Percentiles rank a stretch among this genome's conserved stretches.
Evolutionary conservation across 352 stramenopile genomes (phyloP).

Genomic region (Globisporangium echinulatum): DNA sequence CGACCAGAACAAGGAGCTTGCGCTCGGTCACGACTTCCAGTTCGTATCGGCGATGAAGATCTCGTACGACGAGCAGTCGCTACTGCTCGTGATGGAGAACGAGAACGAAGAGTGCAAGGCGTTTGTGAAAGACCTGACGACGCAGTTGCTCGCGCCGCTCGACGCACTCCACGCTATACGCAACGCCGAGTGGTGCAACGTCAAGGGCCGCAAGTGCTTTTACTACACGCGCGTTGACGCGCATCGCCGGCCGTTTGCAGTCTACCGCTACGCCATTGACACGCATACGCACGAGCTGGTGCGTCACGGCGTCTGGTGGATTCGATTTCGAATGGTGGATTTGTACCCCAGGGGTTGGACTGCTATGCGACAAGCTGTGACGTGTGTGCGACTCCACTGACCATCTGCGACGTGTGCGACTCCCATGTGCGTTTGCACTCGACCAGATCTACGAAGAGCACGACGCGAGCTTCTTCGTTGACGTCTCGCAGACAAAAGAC

Average conservation of each 20-base stretch:
- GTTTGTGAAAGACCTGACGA: constrained; percentile 35
- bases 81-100: constrained; percentile 71
- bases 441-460: constrained; percentile 67
- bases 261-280: constrained; percentile 58
- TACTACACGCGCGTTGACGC: constrained; percentile 75
- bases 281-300: constrained; percentile 47
- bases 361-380: no score
- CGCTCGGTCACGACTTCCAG: constrained; percentile 42
- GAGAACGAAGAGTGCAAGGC: constrained; percentile 54
- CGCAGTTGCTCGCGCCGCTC: constrained; percentile 25
- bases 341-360: no score
- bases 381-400: no score
- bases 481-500: constrained; percentile 84
- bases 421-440: no score
- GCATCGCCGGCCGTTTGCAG: constrained; percentile 48
- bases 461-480: constrained; percentile 75
- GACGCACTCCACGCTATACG: constrained; percentile 35
- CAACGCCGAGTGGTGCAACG: constrained; percentile 64
- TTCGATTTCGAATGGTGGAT: no score
- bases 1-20: constrained; percentile 60
- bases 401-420: no score
- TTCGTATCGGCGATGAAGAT: constrained; percentile 76
- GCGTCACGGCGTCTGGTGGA: not conserved
- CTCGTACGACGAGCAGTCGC: constrained; percentile 44
- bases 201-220: constrained; percentile 26